Evolutionary conservation across 2,329 filamentous ascomycete genomes (phyloP), one percentile per base, ranked within the genome.

Genomic region (Pestalotiopsis sp.): DNA sequence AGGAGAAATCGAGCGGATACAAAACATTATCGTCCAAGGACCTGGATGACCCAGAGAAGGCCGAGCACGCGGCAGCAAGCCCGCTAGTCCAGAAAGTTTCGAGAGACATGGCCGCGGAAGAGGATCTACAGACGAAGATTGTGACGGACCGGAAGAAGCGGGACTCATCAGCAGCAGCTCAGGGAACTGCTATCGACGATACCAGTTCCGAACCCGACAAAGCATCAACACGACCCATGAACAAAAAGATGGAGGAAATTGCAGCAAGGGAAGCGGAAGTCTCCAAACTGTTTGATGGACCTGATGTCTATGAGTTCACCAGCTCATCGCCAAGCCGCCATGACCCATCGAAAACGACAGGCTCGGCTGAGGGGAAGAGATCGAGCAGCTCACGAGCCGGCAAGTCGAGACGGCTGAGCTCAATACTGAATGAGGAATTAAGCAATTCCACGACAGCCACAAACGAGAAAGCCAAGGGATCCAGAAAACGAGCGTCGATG

Each of bases 301-400:
- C 77, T 12, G 87, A 90, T 72, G 80, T 88, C 6, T 89, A 90
- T 71, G 87, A 89, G 67, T 88, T 90, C 71, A 81, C 81, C 6
- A 81, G 79, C 68, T 83, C 83, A 2, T 86, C 86, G 4, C 84
- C 85, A 1, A 70, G 68, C 65, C 65, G 79, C 45, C 71, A 64
- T 12, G 36, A 27, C n/a, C 11, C 71, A 25, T 64, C 72, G 9
- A 74, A 74, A 68, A 69, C 71, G 11, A 36, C 70, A n/a, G 64
- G 57, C 14, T 49, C 49, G 13, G 67, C 64, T 23, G 56, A 60
- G 7, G 61, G 20, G 25, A 78, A 79, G 57, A 75, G 75, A 64
- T 64, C 72, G 23, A 71, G 68, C 41, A 73, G 70, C 49, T 74
- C 77, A 11, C 81, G 83, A 13, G 76, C 76, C 60, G 75, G 76